Conservation (phyloP, 108 stramenopile genomes). For the Pseudonitzschia pungens region DNA sequence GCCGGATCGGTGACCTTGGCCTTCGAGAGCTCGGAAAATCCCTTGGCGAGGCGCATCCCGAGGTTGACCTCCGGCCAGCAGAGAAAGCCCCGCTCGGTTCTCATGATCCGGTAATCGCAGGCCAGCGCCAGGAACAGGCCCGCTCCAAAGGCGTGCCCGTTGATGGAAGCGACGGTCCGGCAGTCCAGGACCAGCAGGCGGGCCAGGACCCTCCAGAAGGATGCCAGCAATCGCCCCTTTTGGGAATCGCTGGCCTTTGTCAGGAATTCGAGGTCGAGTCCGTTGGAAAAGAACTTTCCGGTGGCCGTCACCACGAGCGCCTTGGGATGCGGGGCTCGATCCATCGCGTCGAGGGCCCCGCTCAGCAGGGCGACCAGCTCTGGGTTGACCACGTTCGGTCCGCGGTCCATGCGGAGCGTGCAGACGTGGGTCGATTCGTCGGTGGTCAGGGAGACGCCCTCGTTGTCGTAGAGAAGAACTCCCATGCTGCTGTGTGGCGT, state of each 20-base stretch:
- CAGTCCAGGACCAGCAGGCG: conserved; percentile 50
- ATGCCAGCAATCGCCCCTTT: conserved; percentile 35
- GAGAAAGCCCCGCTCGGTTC: conserved; percentile 47
- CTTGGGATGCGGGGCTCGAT: conserved; percentile 27
- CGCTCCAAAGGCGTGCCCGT: conserved; percentile 70
- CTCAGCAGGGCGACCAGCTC: not conserved
- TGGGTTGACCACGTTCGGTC: conserved; percentile 22
- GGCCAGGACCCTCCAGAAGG: conserved; percentile 42
- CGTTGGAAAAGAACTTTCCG: conserved; percentile 66
- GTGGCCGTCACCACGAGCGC: conserved; percentile 19
- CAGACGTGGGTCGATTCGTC: conserved; percentile 2
- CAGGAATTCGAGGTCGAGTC: conserved; percentile 60
- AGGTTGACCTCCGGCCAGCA: conserved; percentile 58
- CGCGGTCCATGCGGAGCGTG: conserved; percentile 21
- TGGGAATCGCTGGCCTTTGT: conserved; percentile 3
- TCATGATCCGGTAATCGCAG: conserved; percentile 66
- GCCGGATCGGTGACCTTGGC: conserved; percentile 42
- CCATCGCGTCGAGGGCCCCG: conserved; percentile 4
- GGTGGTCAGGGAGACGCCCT: not conserved
- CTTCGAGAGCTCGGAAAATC: conserved; percentile 65
- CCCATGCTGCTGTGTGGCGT: not conserved
- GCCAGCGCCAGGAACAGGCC: conserved; percentile 63
- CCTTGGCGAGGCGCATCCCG: conserved; percentile 60
- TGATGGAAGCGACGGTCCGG: conserved; percentile 62
- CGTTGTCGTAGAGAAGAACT: not conserved